phyloP scores from a whole-genome alignment of 2,329 filamentous ascomycete species.

The Cryphonectria parasitica region DNA sequence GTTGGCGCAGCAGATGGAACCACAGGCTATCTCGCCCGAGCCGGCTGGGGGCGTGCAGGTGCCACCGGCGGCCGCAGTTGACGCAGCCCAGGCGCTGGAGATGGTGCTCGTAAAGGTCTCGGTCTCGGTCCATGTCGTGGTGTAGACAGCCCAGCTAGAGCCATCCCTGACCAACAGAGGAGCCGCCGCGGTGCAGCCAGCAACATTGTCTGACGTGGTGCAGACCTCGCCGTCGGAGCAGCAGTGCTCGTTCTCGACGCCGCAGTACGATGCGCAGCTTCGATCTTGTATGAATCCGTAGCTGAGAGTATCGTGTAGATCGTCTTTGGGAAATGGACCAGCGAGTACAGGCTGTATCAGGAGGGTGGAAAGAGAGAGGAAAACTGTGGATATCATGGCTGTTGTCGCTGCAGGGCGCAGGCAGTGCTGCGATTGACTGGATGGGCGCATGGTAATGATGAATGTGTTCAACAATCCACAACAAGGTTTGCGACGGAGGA shows the following conservation, averaged over 20 bases:
- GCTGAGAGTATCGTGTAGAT: conserved; percentile 49
- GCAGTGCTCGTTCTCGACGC: conserved; percentile 59
- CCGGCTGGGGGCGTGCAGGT: conserved; percentile 54
- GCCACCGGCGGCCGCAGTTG: conserved; percentile 47
- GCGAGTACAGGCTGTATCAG: conserved; percentile 44
- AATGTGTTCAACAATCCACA: conserved; percentile 2
- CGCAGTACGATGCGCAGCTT: conserved; percentile 57
- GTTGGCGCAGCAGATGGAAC: conserved; percentile 69
- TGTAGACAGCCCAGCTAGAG: conserved; percentile 44
- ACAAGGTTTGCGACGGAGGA: background rate
- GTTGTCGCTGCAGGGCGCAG: conserved; percentile 15
- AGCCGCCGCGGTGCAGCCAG: conserved; percentile 50
- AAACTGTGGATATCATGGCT: conserved; percentile 16
- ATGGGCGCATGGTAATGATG: conserved; percentile 23
- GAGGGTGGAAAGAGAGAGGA: conserved; percentile 42
- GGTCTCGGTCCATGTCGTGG: conserved; percentile 65
- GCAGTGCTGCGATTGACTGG: conserved; percentile 9
- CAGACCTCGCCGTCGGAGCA: conserved; percentile 55
- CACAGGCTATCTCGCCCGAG: conserved; percentile 65
- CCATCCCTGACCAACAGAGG: conserved; percentile 28
- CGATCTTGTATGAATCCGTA: conserved; percentile 55
- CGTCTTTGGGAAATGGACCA: conserved; percentile 55
- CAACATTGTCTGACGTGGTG: conserved; percentile 54
- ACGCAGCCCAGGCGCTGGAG: conserved; percentile 53
- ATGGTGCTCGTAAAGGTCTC: conserved; percentile 63